Evolutionary conservation across 441 rosid genomes (phyloP), one percentile per base, ranked within the genome.

Genomic region (Hura crepitans): DNA sequence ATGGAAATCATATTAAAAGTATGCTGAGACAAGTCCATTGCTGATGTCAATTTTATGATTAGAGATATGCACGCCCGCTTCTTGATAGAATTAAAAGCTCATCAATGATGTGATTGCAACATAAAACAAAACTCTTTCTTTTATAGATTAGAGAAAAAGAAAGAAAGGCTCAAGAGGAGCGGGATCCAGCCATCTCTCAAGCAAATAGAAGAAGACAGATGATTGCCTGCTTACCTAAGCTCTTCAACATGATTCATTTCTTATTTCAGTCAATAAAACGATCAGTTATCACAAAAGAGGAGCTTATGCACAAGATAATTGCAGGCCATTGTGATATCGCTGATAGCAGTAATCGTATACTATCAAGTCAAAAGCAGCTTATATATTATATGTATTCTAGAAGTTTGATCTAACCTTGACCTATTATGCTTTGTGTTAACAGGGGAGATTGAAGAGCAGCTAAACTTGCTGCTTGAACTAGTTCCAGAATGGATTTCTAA

Each of bases 401-500:
- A 49, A 51, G 65, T 47, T 55, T 65, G 23, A 54, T 45, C 8
- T 70, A 65, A 74, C 47, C 71, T 42, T 70, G 25, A 71, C 55
- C 0, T 39, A 45, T 65, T 57, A 30, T 43, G 65, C 25, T 54
- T 58, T 72, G 17, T 71, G 27, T 76, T 82, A 31, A 28, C 85
- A 90, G 97, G 79, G 74, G 97, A 92, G 80, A 82, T 89, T 56
- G 94, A 90, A 75, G 98, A 92, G 70, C 98, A 87, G 73, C 76
- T 90, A 22, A 77, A 73, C 30, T 67, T 92, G 79, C 57, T 95
- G 82, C 81, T 74, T 73, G 95, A 92, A 76, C 81, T 92, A 14
- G 96, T 84, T 73, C 99, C 98, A 0, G 93, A 90, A 66, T 90
- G 97, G 98, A 87, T 94, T 7, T 81, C 85, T 11, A 90, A 87